Base-by-base conservation (phyloP, 1,284 basidiomycete species). In the Ceratobasidium sp. region DNA sequence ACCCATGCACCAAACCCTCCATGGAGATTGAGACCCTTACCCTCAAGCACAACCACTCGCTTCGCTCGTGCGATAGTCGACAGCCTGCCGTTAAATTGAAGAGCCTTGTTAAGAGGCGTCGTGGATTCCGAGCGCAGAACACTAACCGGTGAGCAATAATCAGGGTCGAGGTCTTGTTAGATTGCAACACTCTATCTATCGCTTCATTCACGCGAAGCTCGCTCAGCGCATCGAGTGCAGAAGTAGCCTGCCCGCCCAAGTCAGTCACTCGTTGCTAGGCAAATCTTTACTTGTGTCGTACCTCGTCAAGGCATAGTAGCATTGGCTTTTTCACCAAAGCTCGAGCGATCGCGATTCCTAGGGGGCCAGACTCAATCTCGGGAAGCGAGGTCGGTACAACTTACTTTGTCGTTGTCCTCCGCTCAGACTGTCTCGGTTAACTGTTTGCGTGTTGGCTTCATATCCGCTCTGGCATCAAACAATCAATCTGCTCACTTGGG, bases 191-290 rank as follows among this genome's bases (percentile, higher is more conserved):
- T 83, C 92, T 93, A 82, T 96, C 94, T 75, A 98, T 94, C 1
- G 96, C 96, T 82, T 95, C 91, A 83, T 98, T 97, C 42, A 96
- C 94, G 88, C 93, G 81, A 80, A 94, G 91, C 84, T 98, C 96
- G n/a, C 93, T 94, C 0, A 93, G 91, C 5, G 95, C 95, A 83
- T 98, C 96, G 69, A 98, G 86, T 2, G 96, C 93, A 56, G 84
- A 86, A 0, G 87, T 88, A 10, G 87, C 87, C 82, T 80, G 73
- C 23, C 59, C 15, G 33, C 33, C 33, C 33, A 33, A 33, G 33
- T 33, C 33, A 33, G 33, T 33, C 33, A 33, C 33, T 33, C 33
- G 33, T 33, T 33, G 33, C 33, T 33, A 33, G 33, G 33, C 33
- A 33, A 33, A 33, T 33, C 33, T 33, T 33, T 33, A 33, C 33